Conservation (phyloP, 2,329 filamentous ascomycete species). For the Alternaria atra region DNA sequence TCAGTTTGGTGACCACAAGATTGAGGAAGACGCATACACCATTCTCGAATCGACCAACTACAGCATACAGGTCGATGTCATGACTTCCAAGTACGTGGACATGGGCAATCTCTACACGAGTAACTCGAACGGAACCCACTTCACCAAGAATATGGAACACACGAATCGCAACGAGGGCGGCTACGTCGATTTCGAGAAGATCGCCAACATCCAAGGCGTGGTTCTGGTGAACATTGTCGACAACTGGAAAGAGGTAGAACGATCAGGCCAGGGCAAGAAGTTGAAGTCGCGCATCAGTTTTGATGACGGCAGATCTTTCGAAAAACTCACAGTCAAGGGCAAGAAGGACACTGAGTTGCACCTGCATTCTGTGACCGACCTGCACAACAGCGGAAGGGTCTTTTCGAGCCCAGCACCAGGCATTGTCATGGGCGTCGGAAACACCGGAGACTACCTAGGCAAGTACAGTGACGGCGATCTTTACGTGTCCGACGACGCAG, state of each 20-base stretch:
- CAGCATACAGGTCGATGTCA: constrained; percentile 95
- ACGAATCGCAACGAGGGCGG: constrained; percentile 83
- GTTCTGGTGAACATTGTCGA: constrained; percentile 89
- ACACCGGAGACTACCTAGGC: constrained; percentile 78
- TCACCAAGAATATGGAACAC: constrained; percentile 88
- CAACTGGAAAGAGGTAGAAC: constrained; percentile 79
- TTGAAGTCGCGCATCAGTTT: constrained; percentile 87
- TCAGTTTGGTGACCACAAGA: constrained; percentile 85
- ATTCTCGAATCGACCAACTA: constrained; percentile 96
- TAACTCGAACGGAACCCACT: constrained; percentile 97
- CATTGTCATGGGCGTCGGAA: constrained; percentile 92
- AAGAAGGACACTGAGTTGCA: constrained; percentile 75
- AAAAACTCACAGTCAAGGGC: constrained; percentile 72
- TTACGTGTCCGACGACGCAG: constrained; percentile 91
- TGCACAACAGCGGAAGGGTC: constrained; percentile 82
- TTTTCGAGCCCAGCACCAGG: constrained; percentile 95
- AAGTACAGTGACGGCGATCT: constrained; percentile 78
- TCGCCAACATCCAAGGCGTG: constrained; percentile 89
- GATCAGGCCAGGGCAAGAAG: constrained; percentile 67
- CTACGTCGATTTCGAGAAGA: constrained; percentile 93
- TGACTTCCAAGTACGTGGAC: constrained; percentile 71
- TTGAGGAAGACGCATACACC: constrained; percentile 87
- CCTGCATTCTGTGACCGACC: constrained; percentile 89
- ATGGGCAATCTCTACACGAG: constrained; percentile 94
- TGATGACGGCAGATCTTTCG: constrained; percentile 90